Base-by-base conservation (phyloP, 768 basidiomycete species). In the Clitopilus passeckerianus region DNA sequence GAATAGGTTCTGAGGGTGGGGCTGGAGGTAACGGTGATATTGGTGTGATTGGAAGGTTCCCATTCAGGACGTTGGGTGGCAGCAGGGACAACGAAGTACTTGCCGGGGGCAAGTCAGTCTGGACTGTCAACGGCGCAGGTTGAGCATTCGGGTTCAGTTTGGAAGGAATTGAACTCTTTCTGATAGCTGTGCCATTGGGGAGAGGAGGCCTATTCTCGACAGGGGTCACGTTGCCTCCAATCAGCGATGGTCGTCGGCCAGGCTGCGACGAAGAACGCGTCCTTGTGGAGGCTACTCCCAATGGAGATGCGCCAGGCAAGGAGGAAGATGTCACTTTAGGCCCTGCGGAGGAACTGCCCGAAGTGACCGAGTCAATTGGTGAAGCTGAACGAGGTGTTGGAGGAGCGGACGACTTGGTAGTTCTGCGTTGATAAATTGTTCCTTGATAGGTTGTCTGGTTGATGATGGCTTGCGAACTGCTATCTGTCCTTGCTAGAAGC, bases 191-290 rank as follows among this genome's bases (percentile, higher is more conserved):
- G 52, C 78, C 73, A 67, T 78, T 66, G 53, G 86, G 84, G 24
- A 83, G 74, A 18, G 83, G 86, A 12, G 83, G 86, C 53, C 72
- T 77, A 41, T 76, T 77, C 64, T 83, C 86, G 56, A 74, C 75
- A 57, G 77, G 86, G 43, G 81, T 85, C 62, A 76, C 75, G 53
- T 80, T 75, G 54, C 82, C 79, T 62, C 80, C 77, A 34, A 77
- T 70, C 30, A 85, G 61, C 14, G 87, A 83, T 23, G 89, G 88
- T 58, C 89, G 77, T 59, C 89, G 81, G 24, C 86, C 87, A 44
- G 91, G 90, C 63, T 93, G 91, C 37, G 91, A 92, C 12, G 82
- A 84, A 34, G 91, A 89, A 53, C 91, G 82, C 59, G 67, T 80
- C 59, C 91, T 82, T 20, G 77, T 76, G 30, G 67, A 68, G 1